A percentile compares a stretch with the other conserved stretches of the same genome.
phyloP scores from a whole-genome alignment of 2,329 filamentous ascomycete genomes.

The Ceratocystis harringtonii region DNA sequence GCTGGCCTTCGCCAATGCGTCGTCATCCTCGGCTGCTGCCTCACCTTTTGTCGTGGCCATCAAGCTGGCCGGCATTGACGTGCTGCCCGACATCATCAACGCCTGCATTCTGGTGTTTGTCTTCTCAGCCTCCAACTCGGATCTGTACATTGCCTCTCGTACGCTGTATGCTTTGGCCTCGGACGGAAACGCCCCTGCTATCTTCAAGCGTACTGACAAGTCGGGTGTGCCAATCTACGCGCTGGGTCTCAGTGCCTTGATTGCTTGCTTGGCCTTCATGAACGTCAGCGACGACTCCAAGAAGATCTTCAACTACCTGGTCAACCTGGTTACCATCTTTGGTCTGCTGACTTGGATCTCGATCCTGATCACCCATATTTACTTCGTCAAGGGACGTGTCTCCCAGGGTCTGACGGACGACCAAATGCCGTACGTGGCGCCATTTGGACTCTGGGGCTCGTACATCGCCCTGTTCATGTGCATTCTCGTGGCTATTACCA shows the following conservation, averaged over 20 bases:
- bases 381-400: constrained; percentile 46
- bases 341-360: constrained; percentile 53
- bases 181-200: constrained; percentile 54
- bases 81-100: constrained; percentile 54
- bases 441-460: constrained; percentile 56
- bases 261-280: constrained; percentile 55
- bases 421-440: constrained; percentile 49
- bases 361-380: constrained; percentile 52
- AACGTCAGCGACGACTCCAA: constrained; percentile 44
- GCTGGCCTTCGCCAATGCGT: constrained; percentile 41
- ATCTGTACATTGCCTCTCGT: constrained; percentile 60
- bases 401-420: constrained; percentile 43
- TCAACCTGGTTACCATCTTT: constrained; percentile 53
- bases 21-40: constrained; percentile 38
- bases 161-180: constrained; percentile 59
- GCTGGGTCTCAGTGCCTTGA: constrained; percentile 43
- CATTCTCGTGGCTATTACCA: constrained; percentile 60
- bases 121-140: constrained; percentile 62
- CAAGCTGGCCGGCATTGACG: constrained; percentile 43
- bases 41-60: constrained; percentile 67
- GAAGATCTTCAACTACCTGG: constrained; percentile 47
- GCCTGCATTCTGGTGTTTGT: constrained; percentile 61
- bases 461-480: constrained; percentile 54
- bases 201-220: constrained; percentile 56
- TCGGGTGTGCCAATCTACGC: constrained; percentile 56